Base-by-base conservation (phyloP, 805 yeast genomes). In the Candida yuanshanica region DNA sequence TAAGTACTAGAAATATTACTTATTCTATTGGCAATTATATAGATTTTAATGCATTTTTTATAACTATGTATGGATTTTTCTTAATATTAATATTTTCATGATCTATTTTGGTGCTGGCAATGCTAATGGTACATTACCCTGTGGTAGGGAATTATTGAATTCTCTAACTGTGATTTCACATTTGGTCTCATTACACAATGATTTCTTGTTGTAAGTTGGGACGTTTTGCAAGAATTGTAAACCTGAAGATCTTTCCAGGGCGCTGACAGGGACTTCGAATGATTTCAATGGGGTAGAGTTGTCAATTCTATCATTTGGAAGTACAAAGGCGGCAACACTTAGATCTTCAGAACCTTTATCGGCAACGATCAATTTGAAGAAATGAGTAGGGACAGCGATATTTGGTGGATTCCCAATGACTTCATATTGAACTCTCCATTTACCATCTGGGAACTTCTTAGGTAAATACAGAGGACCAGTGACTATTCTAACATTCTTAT, bases 361-460 rank as follows among this genome's bases (percentile, higher is more conserved):
- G 8, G 93, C 97, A 36, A 93, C 86, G 41, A 93, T 68, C 44
- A 93, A 65, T 66, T 93, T 93, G 75, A 81, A 93, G 58, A 93
- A 93, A 62, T 93, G 99, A 0, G 99, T 93, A 20, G 99, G 99
- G 10, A 93, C 99, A 0, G 99, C 98, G 40, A 93, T 73, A 55
- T 77, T 86, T 37, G 99, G 98, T 10, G 99, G 99, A 53, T 88
- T 85, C 2, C 99, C 99, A 59, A 93, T 87, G 33, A 93, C 85
- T 64, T 93, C 98, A 63, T 91, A 93, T 2, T 74, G 66, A 16
- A 93, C 96, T 48, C 83, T 73, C 61, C 68, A 86, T 60, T 91
- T 91, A 5, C 95, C 96, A 58, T 90, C 96, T 2, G 60, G 55
- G 47, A 79, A 77, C 45, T 68, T 68, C 50, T 81, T 81, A 7